Base-by-base conservation (phyloP, 2,329 filamentous ascomycete genomes). In the Daldinia eschscholtzii region DNA sequence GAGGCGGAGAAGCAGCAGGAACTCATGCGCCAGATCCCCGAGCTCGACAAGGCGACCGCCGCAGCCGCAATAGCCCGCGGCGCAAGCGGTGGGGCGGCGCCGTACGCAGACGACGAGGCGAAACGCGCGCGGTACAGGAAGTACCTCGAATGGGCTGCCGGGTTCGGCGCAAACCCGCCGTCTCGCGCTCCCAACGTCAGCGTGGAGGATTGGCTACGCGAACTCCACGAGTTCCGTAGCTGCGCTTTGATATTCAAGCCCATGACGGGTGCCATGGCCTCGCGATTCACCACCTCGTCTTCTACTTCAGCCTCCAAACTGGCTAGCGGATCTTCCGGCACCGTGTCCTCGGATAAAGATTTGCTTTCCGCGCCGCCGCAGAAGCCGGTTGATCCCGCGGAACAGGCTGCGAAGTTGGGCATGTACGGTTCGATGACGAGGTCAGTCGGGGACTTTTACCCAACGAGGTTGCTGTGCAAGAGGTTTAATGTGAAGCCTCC, bases 351-450 rank as follows among this genome's bases (percentile, higher is more conserved):
- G 23, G 59, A 71, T 18, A 61, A 71, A 3, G 75, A 75, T 1
- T 68, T 77, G 1, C 68, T 87, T 6, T 80, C 89, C 15, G 82
- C 80, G 56, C 85, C 84, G 0, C 74, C 81, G 7, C 79, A 82
- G 26, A 93, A 91, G 73, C 85, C 86, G 3, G 85, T 89, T 68
- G 92, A 97, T 75, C 91, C 94, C 0, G 93, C 93, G 10, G 92
- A 94, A 77, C 91, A 93, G 73, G 96, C 96, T 1, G 96, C 96
- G 6, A 92, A 87, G 75, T 83, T 98, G 77, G 94, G 93, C 64
- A 97, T 98, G 94, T 98, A 94, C 80, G 96, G 96, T 0, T 86
- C 89, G 13, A 87, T 98, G 88, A 99, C 96, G 2, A 86, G 96
- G 68, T 89, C 86, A 23, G 84, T 86, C 0, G 79, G 88, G 6